Evolutionary conservation across 345 rosid genomes (phyloP), one percentile per base, ranked within the genome.

Genomic region (Atalantia buxifolia): DNA sequence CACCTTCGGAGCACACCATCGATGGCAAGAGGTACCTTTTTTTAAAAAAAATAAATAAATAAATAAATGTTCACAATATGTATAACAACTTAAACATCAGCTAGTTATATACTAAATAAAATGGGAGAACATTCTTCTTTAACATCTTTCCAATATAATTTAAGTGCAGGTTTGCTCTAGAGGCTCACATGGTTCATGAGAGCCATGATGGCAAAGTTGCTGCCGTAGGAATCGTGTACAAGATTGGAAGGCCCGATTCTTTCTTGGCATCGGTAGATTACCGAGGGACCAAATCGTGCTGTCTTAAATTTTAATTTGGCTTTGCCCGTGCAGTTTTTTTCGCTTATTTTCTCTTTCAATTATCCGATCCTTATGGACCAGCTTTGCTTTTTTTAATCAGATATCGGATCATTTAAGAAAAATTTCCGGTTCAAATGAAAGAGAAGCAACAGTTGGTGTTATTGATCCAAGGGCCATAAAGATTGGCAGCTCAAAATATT

Each of bases 181-280:
- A 95, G 85, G 78, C 79, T 7, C 98, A 95, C 63, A 68, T 95
- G 95, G 95, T 95, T 74, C 98, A 95, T 22, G 84, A 90, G 79
- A 90, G 88, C 79, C 65, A 45, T 16, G 83, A 85, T 31, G 98
- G 95, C 22, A 77, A 81, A 42, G 24, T 77, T 66, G 93, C 95
- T 10, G 98, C 93, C 24, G 80, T 93, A 27, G 92, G 93, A 74
- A 80, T 92, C 62, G 40, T 95, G 84, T 95, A 95, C 85, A 89
- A 74, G 62, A 74, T 89, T 62, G 98, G 98, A 74, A 62, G 84
- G 59, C 89, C 93, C 14, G 97, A 95, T 74, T 56, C 91, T 53
- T 95, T 95, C 88, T 62, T 95, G 33, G 18, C 78, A 55, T 82
- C 77, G 83, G 98, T 95, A 86, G 75, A 57, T 53, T 45, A 13